These are phyloP conservation scores for Rhododendron vialii DNA, from an alignment of 148 eudicot genomes.

Conservation along the genomic window DNA sequence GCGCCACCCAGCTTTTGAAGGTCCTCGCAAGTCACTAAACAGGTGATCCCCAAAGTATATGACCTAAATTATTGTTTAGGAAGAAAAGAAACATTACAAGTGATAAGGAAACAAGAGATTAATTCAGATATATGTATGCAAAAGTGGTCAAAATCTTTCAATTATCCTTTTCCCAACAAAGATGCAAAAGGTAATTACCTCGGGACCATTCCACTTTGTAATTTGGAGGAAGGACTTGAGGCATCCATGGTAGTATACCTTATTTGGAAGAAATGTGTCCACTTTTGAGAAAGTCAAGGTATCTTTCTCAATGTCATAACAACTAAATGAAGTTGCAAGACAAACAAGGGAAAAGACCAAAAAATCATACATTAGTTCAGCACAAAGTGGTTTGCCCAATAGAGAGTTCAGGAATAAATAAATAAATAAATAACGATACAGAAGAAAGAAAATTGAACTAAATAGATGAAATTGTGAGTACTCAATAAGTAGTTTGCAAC, in stretches of 20 bases:
- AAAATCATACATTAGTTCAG: not conserved
- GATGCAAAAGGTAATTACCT: slow-evolving; percentile 40
- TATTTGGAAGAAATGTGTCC: slow-evolving; percentile 77
- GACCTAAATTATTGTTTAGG: slow-evolving; percentile 43
- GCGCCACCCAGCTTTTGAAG: slow-evolving; percentile 96
- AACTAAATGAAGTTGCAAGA: slow-evolving; percentile 41
- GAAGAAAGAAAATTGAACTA: not conserved
- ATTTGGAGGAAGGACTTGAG: slow-evolving; percentile 84
- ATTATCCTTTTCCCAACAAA: not conserved
- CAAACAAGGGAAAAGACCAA: not conserved
- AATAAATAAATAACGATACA: not conserved
- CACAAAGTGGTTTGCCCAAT: not conserved
- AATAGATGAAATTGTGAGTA: not conserved
- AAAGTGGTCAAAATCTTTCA: slow-evolving; percentile 9
- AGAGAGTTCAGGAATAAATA: not conserved
- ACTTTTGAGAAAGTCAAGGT: slow-evolving; percentile 86
- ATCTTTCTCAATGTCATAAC: slow-evolving; percentile 83
- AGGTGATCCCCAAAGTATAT: slow-evolving; percentile 99
- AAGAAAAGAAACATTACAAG: slow-evolving; percentile 6
- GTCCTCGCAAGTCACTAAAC: slow-evolving; percentile 95
- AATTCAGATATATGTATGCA: not conserved
- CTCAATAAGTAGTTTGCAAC: not conserved
- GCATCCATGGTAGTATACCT: slow-evolving; percentile 90
- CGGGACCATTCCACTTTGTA: slow-evolving; percentile 97
- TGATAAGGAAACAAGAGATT: not conserved